These are phyloP conservation scores for Lomentospora prolificans DNA, from an alignment of 2,329 filamentous ascomycete genomes.

Conservation along the genomic window DNA sequence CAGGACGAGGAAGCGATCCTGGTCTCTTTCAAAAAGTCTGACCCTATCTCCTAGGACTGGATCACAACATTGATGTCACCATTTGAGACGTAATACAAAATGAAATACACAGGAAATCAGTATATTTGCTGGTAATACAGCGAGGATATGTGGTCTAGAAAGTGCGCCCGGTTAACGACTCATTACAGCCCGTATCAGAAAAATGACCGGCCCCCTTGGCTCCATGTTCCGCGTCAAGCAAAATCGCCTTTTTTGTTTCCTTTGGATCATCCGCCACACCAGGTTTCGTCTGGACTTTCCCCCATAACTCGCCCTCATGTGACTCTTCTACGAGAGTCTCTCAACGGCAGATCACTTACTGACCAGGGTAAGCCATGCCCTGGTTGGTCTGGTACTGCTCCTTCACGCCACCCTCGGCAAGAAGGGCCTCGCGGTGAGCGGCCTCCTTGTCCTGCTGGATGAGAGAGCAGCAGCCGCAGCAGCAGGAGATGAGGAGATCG, in stretches of 20 bases:
- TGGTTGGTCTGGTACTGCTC: conserved; percentile 21
- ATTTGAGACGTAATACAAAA: no score
- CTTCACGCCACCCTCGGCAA: conserved; percentile 13
- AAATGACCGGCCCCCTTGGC: neutral
- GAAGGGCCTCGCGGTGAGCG: conserved; percentile 22
- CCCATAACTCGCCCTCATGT: no score
- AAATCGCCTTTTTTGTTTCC: no score
- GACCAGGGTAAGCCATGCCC: conserved; percentile 18
- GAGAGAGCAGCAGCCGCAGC: conserved; percentile 34
- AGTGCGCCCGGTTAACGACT: neutral
- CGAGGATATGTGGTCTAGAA: neutral
- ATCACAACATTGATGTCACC: no score
- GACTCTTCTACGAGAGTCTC: neutral
- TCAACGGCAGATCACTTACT: neutral
- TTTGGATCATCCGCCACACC: no score
- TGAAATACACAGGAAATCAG: no score
- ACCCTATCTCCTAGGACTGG: no score
- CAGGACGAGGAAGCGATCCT: no score
- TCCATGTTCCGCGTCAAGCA: neutral
- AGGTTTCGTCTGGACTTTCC: no score
- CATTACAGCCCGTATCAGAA: neutral
- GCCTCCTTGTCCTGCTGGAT: conserved; percentile 39
- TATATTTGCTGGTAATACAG: neutral
- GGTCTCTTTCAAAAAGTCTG: no score
- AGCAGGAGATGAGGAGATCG: conserved; percentile 32